Base-by-base conservation (phyloP, 1,139 yeast genomes). In the Debaryomyces coudertii region DNA sequence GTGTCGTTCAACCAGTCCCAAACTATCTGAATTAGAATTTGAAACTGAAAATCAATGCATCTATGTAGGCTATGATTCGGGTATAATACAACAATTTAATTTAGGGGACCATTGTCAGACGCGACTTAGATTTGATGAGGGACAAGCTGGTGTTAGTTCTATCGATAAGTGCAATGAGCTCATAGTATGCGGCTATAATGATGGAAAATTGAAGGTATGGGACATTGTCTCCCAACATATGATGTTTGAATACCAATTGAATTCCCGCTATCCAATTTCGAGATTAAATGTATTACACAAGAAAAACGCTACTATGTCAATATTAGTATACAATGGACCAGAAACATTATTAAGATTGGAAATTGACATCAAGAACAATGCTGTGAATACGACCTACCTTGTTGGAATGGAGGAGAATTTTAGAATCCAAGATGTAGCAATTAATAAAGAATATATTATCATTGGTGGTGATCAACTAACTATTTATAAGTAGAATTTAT, bases 61-160 rank as follows among this genome's bases (percentile, higher is more conserved):
- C 36, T 55, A 57, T 24, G 63, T 73, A 0, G 86, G 83, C 0
- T 79, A 80, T 56, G 66, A 62, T 14, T 67, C 76, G 47, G 86
- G 85, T 0, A 55, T 54, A 0, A 51, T 82, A 31, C 60, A 61
- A 40, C 53, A 54, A 36, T 58, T 58, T 45, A 55, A 66, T 46
- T 47, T 68, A 16, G 56, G 54, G 15, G 57, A 53, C 37, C 65
- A 60, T 36, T 53, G 42, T 16, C 54, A 47, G 18, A 53, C 55
- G 6, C 36, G 47, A 43, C 47, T 42, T 52, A 40, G 22, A 28
- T 46, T 40, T 33, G 14, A 22, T 4, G 33, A 22, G 3, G 40
- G 34, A 15, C 12, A 11, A 1, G 36, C 39, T 8, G 56, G 55
- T 16, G 60, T 58, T 16, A 54, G 55, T 14, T 33, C 52, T 9